Evolutionary conservation across 352 stramenopile genomes (phyloP).

Genomic region (Globisporangium recalcitrans): DNA sequence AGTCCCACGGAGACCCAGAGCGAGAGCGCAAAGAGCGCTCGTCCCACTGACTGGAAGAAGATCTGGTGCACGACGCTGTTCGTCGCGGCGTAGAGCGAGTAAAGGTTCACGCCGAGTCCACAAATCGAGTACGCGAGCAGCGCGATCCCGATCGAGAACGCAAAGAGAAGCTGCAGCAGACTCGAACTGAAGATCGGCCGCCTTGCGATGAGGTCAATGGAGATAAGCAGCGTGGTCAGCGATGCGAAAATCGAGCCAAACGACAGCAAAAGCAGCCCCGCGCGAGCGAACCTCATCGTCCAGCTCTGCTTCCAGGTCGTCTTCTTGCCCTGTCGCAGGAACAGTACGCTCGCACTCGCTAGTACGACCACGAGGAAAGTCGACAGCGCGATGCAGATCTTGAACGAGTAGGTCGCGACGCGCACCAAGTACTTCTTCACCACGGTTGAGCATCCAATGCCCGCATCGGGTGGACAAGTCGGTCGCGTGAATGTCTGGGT

Average conservation of each 20-base stretch:
- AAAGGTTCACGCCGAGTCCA: conserved; percentile 28
- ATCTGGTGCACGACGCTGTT: conserved; percentile 35
- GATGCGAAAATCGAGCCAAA: conserved; percentile 23
- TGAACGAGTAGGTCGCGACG: conserved; percentile 15
- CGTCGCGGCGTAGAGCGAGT: conserved; percentile 28
- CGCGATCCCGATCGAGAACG: conserved; percentile 25
- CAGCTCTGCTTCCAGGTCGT: conserved; percentile 15
- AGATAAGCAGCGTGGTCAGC: conserved; percentile 27
- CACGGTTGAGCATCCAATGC: conserved; percentile 20
- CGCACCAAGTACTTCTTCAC: conserved; percentile 33
- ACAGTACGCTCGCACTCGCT: conserved; percentile 19
- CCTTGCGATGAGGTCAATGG: conserved; percentile 30
- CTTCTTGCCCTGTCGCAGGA: conserved; percentile 24
- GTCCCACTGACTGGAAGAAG: conserved; percentile 29
- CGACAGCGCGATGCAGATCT: conserved; percentile 11
- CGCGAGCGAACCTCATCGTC: conserved; percentile 8
- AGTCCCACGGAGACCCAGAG: conserved; percentile 29
- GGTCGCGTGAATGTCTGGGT: conserved; percentile 3
- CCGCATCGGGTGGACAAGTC: conserved; percentile 18
- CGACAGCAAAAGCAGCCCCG: conserved; percentile 10
- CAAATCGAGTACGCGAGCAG: conserved; percentile 30
- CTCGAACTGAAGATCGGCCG: conserved; percentile 45
- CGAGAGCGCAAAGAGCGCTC: conserved; percentile 14
- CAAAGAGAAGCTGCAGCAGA: conserved; percentile 46
- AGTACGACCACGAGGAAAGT: conserved; percentile 22